Evolutionary conservation across 345 rosid species (phyloP).

Genomic region (Pseudoturritis turrita): DNA sequence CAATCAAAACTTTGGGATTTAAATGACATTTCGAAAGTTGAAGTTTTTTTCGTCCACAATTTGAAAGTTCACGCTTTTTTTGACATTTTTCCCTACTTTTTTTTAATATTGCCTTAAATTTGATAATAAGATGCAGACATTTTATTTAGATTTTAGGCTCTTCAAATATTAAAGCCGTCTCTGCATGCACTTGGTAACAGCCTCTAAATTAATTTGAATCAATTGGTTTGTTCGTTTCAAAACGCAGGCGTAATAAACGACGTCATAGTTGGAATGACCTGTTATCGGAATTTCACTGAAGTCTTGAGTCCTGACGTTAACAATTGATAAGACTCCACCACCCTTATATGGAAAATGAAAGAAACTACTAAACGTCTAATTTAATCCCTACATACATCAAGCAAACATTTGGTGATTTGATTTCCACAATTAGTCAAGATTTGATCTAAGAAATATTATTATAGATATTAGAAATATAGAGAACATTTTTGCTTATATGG

Average conservation of each 20-base stretch:
- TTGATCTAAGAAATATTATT: not conserved
- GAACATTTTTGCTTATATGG: no score
- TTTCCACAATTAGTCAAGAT: not conserved
- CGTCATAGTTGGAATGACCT: not conserved
- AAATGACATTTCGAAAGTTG: no score
- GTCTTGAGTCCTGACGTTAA: not conserved
- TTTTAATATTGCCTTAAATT: no score
- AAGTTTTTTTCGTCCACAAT: no score
- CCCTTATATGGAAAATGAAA: constrained; percentile 7
- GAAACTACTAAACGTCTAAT: constrained; percentile 9
- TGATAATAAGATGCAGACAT: no score
- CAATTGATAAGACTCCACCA: constrained; percentile 1
- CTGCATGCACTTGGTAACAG: no score
- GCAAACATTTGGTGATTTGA: not conserved
- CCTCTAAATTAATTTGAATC: no score
- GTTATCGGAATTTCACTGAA: constrained; percentile 8
- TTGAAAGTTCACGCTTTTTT: no score
- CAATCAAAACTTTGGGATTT: no score
- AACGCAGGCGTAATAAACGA: not conserved
- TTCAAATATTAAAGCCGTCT: no score
- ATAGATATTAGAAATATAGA: not conserved
- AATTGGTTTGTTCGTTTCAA: not conserved
- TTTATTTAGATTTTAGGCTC: no score
- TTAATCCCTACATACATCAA: not conserved
- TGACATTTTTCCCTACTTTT: no score